phyloP scores from a whole-genome alignment of 2,329 filamentous ascomycete genomes.

The Aureobasidium sp. region DNA sequence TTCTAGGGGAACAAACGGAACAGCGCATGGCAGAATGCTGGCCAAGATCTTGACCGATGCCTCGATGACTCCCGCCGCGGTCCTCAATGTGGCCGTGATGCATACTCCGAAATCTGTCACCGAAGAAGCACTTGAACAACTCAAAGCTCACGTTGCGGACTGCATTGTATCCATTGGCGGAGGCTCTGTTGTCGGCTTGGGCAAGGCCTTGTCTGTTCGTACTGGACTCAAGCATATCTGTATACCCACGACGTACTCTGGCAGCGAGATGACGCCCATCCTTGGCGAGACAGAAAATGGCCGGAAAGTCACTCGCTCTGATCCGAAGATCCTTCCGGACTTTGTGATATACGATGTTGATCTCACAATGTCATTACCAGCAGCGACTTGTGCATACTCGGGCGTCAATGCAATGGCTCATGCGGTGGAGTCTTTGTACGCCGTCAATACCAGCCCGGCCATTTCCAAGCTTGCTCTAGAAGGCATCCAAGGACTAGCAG shows the following conservation, averaged over 20 bases:
- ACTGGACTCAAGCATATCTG: constrained; percentile 27
- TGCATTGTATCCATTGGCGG: constrained; percentile 51
- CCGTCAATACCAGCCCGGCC: constrained; percentile 49
- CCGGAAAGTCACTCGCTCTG: constrained; percentile 47
- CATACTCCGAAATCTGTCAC: constrained; percentile 53
- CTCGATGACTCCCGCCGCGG: constrained; percentile 31
- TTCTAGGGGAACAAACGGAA: constrained; percentile 34
- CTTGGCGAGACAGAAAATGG: constrained; percentile 54
- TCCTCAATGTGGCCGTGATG: constrained; percentile 52
- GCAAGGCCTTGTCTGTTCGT: constrained; percentile 27
- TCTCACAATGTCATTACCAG: constrained; percentile 51
- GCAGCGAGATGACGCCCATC: constrained; percentile 54
- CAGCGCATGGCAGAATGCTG: constrained; percentile 30
- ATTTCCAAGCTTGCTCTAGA: constrained; percentile 51
- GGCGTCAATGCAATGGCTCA: constrained; percentile 61
- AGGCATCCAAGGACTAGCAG: constrained; percentile 46
- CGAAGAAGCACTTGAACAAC: constrained; percentile 45
- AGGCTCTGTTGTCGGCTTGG: constrained; percentile 53
- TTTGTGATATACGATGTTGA: constrained; percentile 59
- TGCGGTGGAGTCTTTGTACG: constrained; percentile 57
- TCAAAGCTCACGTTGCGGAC: constrained; percentile 40
- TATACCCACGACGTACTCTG: constrained; percentile 29
- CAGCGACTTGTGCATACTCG: constrained; percentile 45
- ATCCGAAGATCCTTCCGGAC: constrained; percentile 51
- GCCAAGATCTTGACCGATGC: constrained; percentile 21